Percentiles rank a stretch among this genome's conserved stretches.
phyloP scores from a whole-genome alignment of 441 rosid species.

The Gossypium gossypioides region DNA sequence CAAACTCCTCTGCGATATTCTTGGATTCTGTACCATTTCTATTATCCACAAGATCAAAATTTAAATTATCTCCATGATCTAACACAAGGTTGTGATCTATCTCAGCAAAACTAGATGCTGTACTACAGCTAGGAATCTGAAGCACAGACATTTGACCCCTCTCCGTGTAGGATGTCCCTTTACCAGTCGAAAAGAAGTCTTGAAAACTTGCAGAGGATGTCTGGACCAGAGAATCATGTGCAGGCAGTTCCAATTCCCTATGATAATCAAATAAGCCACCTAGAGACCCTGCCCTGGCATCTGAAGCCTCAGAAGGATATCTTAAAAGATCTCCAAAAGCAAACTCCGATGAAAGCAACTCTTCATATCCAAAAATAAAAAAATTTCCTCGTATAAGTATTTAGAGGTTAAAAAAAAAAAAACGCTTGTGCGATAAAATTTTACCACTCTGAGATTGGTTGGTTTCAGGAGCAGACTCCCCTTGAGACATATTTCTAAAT shows the following conservation, averaged over 20 bases:
- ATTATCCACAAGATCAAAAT: slow-evolving; percentile 16
- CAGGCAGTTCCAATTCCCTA: slow-evolving; percentile 22
- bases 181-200: slow-evolving; percentile 26
- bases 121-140: slow-evolving; percentile 38
- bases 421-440: not conserved
- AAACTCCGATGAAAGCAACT: slow-evolving; percentile 11
- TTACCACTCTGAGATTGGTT: slow-evolving; percentile 44
- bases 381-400: not conserved
- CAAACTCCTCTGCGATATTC: slow-evolving; percentile 15
- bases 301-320: slow-evolving; percentile 23
- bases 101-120: slow-evolving; percentile 34
- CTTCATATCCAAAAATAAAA: slow-evolving; percentile 17
- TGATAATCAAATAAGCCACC: slow-evolving; percentile 26
- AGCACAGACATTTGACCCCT: slow-evolving; percentile 29
- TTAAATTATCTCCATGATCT: slow-evolving; percentile 24
- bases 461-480: slow-evolving; percentile 26
- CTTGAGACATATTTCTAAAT: slow-evolving; percentile 15
- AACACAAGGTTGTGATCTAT: slow-evolving; percentile 26
- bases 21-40: slow-evolving; percentile 25
- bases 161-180: slow-evolving; percentile 23
- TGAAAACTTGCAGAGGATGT: slow-evolving; percentile 38
- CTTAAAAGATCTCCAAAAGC: slow-evolving; percentile 15
- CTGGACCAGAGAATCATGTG: slow-evolving; percentile 25
- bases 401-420: not conserved
- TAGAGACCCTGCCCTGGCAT: slow-evolving; percentile 17